Evolutionary conservation across 1,284 basidiomycete genomes (phyloP), one percentile per base, ranked within the genome.

Genomic region (Trichosporon faecale): DNA sequence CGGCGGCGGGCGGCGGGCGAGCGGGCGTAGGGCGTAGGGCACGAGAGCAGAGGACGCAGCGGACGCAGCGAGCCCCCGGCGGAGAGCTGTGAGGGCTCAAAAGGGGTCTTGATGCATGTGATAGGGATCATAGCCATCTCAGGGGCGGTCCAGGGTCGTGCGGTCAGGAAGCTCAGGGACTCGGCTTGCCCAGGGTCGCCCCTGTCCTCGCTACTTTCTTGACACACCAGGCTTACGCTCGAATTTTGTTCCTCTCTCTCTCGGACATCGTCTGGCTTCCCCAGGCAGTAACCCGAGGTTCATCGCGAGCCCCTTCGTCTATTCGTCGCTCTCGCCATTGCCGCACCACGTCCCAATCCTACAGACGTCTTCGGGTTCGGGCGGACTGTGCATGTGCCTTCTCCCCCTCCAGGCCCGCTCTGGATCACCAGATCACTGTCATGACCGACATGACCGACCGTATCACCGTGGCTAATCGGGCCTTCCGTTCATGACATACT

Each of bases 171-270:
- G n/a, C 49, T 12, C 49, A 52, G 49, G 49, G 49, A 52, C 49
- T 52, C 49, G 49, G 49, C 49, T 52, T 52, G 49, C 16, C 49
- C 49, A 52, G 49, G 49, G 49, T 52, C 8, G 6, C 18, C 23
- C 49, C n/a, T 23, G 3, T 6, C 21, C 49, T 52, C 49, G 49
- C 21, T 46, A 18, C 21, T 25, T 18, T 8, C 21, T 52, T 52
- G 49, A 52, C 49, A 52, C 49, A 52, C 49, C 49, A 52, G 49
- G 49, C 49, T 52, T 52, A 52, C 49, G 49, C 49, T 25, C 49
- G 40, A 44, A 44, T 4, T 44, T 44, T n/a, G 40, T 44, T 14
- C 40, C 40, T 44, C 40, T 40, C 37, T n/a, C 40, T 37, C 40
- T 44, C 40, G 40, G 35, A 37, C 35, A 37, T 37, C n/a, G n/a